These are phyloP conservation scores for Epipyxis sp. DNA, from an alignment of 108 stramenopile species.

Conservation along the genomic window DNA sequence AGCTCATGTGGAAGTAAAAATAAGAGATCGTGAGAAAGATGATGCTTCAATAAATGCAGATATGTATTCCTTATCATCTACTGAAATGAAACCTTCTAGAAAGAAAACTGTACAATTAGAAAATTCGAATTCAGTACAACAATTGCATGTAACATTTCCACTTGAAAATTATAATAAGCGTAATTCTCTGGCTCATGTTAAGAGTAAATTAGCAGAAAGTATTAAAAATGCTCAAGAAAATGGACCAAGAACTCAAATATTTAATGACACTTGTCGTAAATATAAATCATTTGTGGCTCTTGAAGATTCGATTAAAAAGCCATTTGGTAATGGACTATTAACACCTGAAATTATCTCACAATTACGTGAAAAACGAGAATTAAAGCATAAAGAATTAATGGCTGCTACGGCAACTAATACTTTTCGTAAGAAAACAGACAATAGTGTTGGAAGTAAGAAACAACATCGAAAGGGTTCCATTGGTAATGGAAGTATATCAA, in stretches of 20 bases:
- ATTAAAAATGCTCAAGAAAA: conserved; percentile 1
- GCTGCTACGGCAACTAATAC: too few species aligned
- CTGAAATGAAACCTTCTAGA: neutral
- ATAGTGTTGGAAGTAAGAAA: too few species aligned
- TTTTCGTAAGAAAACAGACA: too few species aligned
- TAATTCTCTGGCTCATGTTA: neutral
- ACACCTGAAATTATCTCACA: neutral
- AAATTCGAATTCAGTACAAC: too few species aligned
- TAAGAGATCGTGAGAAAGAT: neutral
- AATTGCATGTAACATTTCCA: too few species aligned
- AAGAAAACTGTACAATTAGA: neutral
- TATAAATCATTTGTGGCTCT: neutral
- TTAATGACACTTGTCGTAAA: neutral
- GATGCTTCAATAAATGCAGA: neutral
- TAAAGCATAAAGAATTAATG: neutral
- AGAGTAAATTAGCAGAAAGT: neutral
- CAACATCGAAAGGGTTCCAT: too few species aligned
- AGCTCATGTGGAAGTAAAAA: neutral
- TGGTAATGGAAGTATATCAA: too few species aligned
- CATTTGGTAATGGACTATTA: neutral
- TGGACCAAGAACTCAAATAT: neutral
- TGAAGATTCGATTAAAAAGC: neutral
- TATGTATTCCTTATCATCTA: neutral
- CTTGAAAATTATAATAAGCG: too few species aligned
- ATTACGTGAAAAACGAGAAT: neutral